Base-by-base conservation (phyloP, 768 basidiomycete species). In the Termitomyces sp. region DNA sequence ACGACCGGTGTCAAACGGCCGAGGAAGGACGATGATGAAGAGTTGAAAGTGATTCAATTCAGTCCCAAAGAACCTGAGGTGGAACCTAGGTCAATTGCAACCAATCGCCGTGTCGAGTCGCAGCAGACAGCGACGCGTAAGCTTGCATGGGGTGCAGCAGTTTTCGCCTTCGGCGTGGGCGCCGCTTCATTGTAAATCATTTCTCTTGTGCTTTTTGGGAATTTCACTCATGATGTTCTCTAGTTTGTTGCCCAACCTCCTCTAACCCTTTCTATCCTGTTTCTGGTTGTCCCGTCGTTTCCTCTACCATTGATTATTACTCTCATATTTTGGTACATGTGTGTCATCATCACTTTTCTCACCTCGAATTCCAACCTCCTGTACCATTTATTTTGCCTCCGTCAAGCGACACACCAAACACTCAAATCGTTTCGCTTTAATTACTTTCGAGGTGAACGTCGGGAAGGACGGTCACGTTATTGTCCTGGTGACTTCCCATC, bases 111-210 rank as follows among this genome's bases (percentile, higher is more conserved):
- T 45, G 75, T 85, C 49, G 70, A 77, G 30, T 67, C 81, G 45
- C 65, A 85, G 59, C 79, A 85, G 60, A 84, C 91, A 11, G 79
- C 82, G 64, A 80, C 82, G 62, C 89, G 87, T 70, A 84, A 85
- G 35, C 75, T 87, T 52, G 89, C 87, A 2, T 94, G 91, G 91
- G 92, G 92, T 37, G 75, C 88, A 19, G 77, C 88, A 37, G 87
- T 88, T 19, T 95, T 96, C 70, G 90, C 88, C 37, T 74, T 92
- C 48, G 91, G 91, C 28, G 73, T 89, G 68, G 81, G 88, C 48
- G 91, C 90, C 58, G 79, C 47, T 41, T 45, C 53, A 38, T 41
- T 88, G 90, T 93, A 64, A 72, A 87, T 83, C 28, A 51, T 53
- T 46, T 50, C 37, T 37, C 5, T 56, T 32, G 6, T 14, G 17